phyloP scores from a whole-genome alignment of 1,284 basidiomycete species.

The Neotropicomus parvogracilis region DNA sequence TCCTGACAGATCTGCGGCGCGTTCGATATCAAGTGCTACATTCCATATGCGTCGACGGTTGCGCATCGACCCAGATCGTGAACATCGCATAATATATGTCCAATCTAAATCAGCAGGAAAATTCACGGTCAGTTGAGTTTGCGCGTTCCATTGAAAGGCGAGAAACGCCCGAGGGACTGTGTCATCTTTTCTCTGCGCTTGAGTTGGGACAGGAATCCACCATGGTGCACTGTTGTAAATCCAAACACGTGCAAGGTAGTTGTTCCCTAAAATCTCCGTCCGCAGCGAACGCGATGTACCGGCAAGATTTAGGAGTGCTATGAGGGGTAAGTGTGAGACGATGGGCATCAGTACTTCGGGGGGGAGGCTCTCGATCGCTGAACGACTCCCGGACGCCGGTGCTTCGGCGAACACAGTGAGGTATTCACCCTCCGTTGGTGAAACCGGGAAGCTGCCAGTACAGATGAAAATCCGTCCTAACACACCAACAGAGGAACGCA shows the following conservation, averaged over 20 bases:
- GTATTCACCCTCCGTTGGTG: not conserved
- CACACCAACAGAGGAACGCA: not conserved
- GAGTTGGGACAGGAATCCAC: constrained; percentile 6
- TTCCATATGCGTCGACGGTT: constrained; percentile 1
- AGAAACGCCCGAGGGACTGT: not conserved
- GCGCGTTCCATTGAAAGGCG: not conserved
- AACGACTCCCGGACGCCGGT: not conserved
- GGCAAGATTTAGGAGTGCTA: not conserved
- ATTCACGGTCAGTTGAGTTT: not conserved
- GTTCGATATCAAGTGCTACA: not conserved
- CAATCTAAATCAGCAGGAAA: not conserved
- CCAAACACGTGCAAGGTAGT: not conserved
- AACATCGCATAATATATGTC: constrained; percentile 2
- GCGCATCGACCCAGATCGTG: constrained; percentile 1
- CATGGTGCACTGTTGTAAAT: not conserved
- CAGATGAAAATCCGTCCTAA: not conserved
- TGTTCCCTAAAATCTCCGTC: not conserved
- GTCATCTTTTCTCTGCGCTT: not conserved
- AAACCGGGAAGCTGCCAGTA: constrained; percentile 1
- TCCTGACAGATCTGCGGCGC: not conserved
- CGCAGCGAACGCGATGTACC: not conserved
- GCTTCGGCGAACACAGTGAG: not conserved
- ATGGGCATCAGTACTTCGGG: not conserved
- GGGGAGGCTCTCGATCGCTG: not conserved
- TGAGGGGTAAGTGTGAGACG: not conserved